Percentiles rank a stretch among this genome's conserved stretches.
phyloP scores from a whole-genome alignment of 495 filamentous ascomycete species.

The Podospora didyma region DNA sequence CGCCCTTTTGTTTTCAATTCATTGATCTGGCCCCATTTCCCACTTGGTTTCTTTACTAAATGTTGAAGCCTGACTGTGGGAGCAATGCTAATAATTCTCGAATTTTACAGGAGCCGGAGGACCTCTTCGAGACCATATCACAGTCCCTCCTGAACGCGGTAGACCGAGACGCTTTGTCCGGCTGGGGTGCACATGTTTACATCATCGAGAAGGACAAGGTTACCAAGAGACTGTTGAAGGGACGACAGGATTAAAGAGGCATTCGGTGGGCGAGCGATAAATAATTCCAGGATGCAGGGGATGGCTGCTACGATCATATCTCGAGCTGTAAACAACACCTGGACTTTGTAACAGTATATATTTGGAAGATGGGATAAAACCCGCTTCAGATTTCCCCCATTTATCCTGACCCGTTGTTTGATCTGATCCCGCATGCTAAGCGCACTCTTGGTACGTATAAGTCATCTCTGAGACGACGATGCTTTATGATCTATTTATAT shows the following conservation, averaged over 20 bases:
- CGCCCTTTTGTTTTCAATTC: neutral
- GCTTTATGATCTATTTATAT: conserved; percentile 13
- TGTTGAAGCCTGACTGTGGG: too few relatives aligned
- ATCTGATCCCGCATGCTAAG: conserved; percentile 3
- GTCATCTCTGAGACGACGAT: conserved; percentile 2
- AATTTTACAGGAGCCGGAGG: conserved; percentile 76
- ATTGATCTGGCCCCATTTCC: too few relatives aligned
- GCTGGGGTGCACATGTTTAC: conserved; percentile 98
- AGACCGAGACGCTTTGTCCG: conserved; percentile 91
- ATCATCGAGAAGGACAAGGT: conserved; percentile 99
- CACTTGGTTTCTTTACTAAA: too few relatives aligned
- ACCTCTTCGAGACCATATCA: conserved; percentile 97
- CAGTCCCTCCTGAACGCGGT: conserved; percentile 95
- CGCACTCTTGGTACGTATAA: neutral
- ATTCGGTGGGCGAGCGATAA: neutral
- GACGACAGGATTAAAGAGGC: conserved; percentile 53
- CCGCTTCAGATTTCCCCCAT: neutral
- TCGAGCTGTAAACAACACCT: neutral
- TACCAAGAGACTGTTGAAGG: conserved; percentile 95
- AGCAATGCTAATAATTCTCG: neutral
- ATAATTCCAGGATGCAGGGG: neutral
- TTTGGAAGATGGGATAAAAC: neutral
- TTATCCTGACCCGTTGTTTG: conserved; percentile 1
- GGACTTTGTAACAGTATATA: neutral
- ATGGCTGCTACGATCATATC: neutral